Evolutionary conservation across 163 green algal species (phyloP), one percentile per base, ranked within the genome.

Genomic region (Volvox carteri): DNA sequence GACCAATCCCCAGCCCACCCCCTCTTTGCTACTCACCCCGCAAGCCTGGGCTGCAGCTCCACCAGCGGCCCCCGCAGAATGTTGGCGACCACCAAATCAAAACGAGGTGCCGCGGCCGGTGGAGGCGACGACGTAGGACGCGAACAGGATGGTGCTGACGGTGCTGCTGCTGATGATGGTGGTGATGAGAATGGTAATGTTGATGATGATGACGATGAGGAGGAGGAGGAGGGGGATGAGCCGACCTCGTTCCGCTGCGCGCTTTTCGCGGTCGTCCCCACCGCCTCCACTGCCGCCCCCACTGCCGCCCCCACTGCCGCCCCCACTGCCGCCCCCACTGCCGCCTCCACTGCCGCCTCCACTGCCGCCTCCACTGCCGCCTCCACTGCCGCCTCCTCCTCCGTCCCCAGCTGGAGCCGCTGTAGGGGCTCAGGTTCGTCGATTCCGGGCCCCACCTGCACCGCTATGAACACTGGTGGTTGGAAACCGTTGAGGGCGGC

Each of bases 61-160:
- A 97, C 60, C 30, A 98, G 85, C 5, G 97, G 97, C 0, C 96
- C 95, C 75, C 93, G 62, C 65, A 98, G 90, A 16, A 99, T 98
- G 95, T 99, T 99, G 50, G 97, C 97, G 4, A 97, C 93, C 28
- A 96, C 93, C 7, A 97, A 70, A 85, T 97, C 94, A 79, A 95
- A 97, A 28, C 62, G 33, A 2, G 52, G 25, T 52, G 67, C 33
- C 19, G 33, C 33, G 33, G 67, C n/a, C n/a, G n/a, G n/a, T n/a
- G n/a, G n/a, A n/a, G n/a, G n/a, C n/a, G n/a, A n/a, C n/a, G n/a
- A n/a, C n/a, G n/a, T n/a, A n/a, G n/a, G n/a, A n/a, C n/a, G n/a
- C n/a, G n/a, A n/a, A n/a, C n/a, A n/a, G n/a, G n/a, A n/a, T n/a
- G n/a, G n/a, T n/a, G n/a, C n/a, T n/a, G n/a, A n/a, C n/a, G n/a